Conservation (phyloP, 2,329 filamentous ascomycete species). For the Hymenoscyphus linearis region DNA sequence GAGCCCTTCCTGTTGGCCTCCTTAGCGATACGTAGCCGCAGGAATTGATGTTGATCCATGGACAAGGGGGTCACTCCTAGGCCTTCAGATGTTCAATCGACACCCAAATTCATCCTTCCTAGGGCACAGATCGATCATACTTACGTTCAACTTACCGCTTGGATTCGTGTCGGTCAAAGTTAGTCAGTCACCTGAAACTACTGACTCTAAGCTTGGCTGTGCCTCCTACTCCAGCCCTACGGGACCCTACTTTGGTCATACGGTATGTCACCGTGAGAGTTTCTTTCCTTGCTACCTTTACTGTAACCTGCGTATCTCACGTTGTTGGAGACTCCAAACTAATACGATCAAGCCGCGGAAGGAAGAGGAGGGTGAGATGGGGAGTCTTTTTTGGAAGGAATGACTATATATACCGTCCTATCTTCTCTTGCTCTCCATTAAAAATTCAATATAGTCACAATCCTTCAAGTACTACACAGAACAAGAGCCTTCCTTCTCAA, state of each 20-base stretch:
- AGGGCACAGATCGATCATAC: not conserved
- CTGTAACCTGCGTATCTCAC: not conserved
- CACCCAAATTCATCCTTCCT: not conserved
- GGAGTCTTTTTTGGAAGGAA: not conserved
- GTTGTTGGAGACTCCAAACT: not conserved
- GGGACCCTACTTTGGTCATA: not conserved
- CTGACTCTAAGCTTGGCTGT: not conserved
- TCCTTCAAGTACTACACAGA: not conserved
- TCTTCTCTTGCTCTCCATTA: not conserved
- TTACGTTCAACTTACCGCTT: not conserved
- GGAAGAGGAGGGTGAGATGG: not conserved
- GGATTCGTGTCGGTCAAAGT: not conserved
- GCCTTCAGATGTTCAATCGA: not conserved
- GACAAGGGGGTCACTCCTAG: not conserved
- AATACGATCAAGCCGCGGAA: not conserved
- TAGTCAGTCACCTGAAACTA: not conserved
- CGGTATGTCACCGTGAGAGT: not conserved
- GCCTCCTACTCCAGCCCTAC: not conserved
- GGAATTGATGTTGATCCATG: not conserved
- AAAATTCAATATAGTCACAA: not conserved
- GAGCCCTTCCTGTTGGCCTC: not conserved
- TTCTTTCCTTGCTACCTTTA: not conserved
- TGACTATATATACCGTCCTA: not conserved
- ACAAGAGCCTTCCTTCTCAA: not conserved
- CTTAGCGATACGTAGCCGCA: not conserved